A percentile compares a stretch with the other conserved stretches of the same genome.
Evolutionary conservation across 768 basidiomycete genomes (phyloP).

Genomic region (Glaciozyma martinii): DNA sequence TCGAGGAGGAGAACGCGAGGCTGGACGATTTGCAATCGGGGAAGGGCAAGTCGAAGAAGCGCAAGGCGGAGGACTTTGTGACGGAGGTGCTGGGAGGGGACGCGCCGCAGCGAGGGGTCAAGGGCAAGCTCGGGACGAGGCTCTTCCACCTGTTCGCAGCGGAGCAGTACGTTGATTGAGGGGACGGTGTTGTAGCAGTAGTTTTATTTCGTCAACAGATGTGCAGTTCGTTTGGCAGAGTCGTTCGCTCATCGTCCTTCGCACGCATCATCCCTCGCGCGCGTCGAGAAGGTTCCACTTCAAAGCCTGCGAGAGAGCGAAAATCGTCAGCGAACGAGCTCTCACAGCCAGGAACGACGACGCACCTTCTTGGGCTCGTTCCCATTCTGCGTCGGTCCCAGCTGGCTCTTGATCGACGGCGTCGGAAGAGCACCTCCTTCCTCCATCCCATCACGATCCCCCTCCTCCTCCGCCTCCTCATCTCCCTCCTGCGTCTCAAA

Average conservation of each 20-base stretch:
- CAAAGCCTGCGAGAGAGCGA: not conserved
- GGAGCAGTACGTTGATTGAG: conserved; percentile 3
- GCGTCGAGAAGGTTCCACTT: conserved; percentile 1
- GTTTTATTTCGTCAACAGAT: not conserved
- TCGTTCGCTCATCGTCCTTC: too few species aligned
- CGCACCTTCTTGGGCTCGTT: not conserved
- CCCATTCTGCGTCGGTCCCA: conserved; percentile 1
- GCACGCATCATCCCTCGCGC: not conserved
- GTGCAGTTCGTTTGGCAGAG: too few species aligned
- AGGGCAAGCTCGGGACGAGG: conserved; percentile 15
- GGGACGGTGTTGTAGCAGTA: not conserved
- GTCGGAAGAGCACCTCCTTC: too few species aligned
- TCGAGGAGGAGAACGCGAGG: conserved; percentile 14
- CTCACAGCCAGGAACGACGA: not conserved
- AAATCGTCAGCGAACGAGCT: not conserved
- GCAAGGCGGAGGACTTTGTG: conserved; percentile 25
- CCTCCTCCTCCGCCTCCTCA: not conserved
- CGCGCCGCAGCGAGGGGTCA: conserved; percentile 14
- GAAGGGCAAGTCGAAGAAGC: conserved; percentile 11
- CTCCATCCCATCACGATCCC: conserved; percentile 7
- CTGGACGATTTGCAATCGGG: not conserved
- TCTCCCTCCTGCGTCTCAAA: not conserved
- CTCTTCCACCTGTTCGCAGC: conserved; percentile 23
- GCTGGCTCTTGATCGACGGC: not conserved
- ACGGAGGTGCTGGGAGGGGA: conserved; percentile 2